Evolutionary conservation across 192 early-diverging fungal genomes (phyloP).

Genomic region (Anaeromyces robustus): DNA sequence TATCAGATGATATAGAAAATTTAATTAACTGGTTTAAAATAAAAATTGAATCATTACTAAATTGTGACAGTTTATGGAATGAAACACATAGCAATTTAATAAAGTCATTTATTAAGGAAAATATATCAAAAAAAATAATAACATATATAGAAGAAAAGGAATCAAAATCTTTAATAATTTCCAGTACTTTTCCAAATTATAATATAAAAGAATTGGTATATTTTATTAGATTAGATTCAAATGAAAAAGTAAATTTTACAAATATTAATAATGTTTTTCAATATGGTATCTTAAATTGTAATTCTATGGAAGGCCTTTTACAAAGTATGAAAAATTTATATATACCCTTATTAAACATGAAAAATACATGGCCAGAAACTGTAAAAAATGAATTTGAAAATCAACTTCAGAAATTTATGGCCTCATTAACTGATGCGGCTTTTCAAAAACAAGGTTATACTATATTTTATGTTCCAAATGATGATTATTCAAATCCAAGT

Average conservation of each 20-base stretch:
- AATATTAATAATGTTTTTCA: constrained; percentile 16
- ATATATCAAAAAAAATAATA: not conserved
- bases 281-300: constrained; percentile 28
- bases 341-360: constrained; percentile 39
- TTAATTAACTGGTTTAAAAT: not conserved
- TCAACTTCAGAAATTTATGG: constrained; percentile 48
- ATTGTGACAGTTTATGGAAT: not conserved
- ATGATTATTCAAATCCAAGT: constrained; percentile 19
- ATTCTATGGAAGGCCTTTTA: constrained; percentile 29
- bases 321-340: constrained; percentile 37
- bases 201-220: not conserved
- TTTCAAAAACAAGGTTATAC: constrained; percentile 43
- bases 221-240: not conserved
- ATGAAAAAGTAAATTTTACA: not conserved
- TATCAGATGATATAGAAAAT: not conserved
- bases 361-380: constrained; percentile 42
- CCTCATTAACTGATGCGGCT: constrained; percentile 38
- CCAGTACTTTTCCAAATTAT: not conserved
- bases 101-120: not conserved
- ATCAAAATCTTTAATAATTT: not conserved
- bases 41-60: not conserved
- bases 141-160: not conserved
- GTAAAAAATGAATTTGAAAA: constrained; percentile 39
- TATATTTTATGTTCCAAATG: constrained; percentile 38
- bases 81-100: not conserved